Evolutionary conservation across 176 grass and related monocot genomes (phyloP), one percentile per base, ranked within the genome.

Genomic region (Zea luxurians): DNA sequence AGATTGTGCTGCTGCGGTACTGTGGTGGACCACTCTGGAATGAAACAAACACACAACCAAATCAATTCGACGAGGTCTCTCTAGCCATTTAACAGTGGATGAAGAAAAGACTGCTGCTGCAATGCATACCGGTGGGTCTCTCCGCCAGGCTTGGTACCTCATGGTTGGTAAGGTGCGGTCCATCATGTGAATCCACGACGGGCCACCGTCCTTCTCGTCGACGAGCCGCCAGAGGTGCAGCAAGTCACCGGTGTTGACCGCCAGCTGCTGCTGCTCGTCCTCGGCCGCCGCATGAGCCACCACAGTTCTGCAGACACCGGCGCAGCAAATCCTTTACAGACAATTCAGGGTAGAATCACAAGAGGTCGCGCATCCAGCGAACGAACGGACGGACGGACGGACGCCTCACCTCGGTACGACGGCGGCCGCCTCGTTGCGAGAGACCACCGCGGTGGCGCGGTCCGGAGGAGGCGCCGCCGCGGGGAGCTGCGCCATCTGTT

Each of bases 171-270:
- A 44, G 2, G 81, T 80, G 62, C 83, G 80, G 0, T 99, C 90
- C 96, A 93, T 91, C 90, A 99, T 93, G 77, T 89, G 89, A 38
- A 83, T 87, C 96, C 92, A 99, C 0, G 76, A 34, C 2, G 90
- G 96, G 3, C 90, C 92, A 47, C 86, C 96, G 48, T 99, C 92
- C 59, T 85, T 93, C 86, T 83, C 88, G 66, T 99, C 86, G 15
- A 99, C 96, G 13, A 99, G 75, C 47, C 83, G 68, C 64, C 74
- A 84, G 42, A 99, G 80, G 68, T 95, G 90, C 78, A 76, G 61
- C 40, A 95, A 55, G 74, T 99, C 96, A 4, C 61, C 68, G 37
- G 72, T 75, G 53, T 46, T 62, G 21, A 99, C 88, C 0, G 83
- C 49, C 95, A 90, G 53, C 37, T 68, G 27, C 27, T 27, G 27